Percentiles rank a stretch among this genome's conserved stretches.
Evolutionary conservation across 768 basidiomycete genomes (phyloP).

Genomic region (Chalciporus pseudorubinellus): DNA sequence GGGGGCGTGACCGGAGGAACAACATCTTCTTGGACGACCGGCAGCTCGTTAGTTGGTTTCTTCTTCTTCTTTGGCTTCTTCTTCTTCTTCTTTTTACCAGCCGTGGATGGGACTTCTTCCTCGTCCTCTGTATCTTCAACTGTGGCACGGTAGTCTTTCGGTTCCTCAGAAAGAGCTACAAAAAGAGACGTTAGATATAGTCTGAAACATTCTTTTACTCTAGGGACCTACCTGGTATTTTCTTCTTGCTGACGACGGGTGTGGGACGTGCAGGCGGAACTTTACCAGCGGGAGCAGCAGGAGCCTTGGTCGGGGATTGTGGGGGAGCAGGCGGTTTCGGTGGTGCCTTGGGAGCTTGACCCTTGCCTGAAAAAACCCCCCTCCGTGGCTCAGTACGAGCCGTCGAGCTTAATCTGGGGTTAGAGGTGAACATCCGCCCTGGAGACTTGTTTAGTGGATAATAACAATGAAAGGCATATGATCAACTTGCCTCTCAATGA

Average conservation of each 20-base stretch:
- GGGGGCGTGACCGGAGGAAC: slow-evolving; percentile 14
- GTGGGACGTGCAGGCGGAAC: slow-evolving; percentile 4
- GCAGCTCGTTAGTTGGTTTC: slow-evolving; percentile 22
- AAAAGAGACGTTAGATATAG: background rate
- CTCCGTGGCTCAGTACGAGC: slow-evolving; percentile 34
- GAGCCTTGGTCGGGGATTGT: slow-evolving; percentile 3
- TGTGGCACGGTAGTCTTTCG: slow-evolving; percentile 42
- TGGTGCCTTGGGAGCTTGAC: slow-evolving; percentile 10
- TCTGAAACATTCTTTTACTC: background rate
- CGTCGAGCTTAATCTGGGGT: slow-evolving; percentile 43
- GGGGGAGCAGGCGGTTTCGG: slow-evolving; percentile 9
- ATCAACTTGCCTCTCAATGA: slow-evolving; percentile 60
- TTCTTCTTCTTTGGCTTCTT: slow-evolving; percentile 77
- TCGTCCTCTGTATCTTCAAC: slow-evolving; percentile 77
- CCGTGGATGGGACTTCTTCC: slow-evolving; percentile 35
- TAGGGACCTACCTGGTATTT: slow-evolving; percentile 11
- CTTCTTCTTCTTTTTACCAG: slow-evolving; percentile 40
- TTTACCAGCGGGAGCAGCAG: slow-evolving; percentile 11
- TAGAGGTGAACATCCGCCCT: slow-evolving; percentile 66
- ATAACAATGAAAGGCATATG: background rate
- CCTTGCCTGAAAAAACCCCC: slow-evolving; percentile 22
- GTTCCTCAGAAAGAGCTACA: slow-evolving; percentile 28
- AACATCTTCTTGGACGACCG: slow-evolving; percentile 24
- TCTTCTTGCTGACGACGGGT: slow-evolving; percentile 11
- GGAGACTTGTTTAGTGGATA: slow-evolving; percentile 1